phyloP scores from a whole-genome alignment of 2,329 filamentous ascomycete species.

The Colletotrichum plurivorum region DNA sequence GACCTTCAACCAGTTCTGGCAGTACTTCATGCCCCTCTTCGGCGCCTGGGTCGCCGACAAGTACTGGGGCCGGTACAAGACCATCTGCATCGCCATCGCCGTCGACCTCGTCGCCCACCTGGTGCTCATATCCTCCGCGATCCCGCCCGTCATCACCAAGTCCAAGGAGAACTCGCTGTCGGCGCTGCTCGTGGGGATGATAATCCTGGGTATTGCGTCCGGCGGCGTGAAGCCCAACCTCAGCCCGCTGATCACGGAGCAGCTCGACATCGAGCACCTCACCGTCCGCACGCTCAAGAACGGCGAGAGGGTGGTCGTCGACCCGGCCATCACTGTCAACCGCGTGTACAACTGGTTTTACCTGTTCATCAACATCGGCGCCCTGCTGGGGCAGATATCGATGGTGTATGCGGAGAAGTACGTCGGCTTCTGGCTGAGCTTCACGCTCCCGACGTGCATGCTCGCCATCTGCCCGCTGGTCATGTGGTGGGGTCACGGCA shows the following conservation, averaged over 20 bases:
- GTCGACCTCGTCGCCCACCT: constrained; percentile 76
- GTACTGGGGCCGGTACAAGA: constrained; percentile 78
- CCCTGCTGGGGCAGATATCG: constrained; percentile 72
- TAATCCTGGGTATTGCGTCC: constrained; percentile 71
- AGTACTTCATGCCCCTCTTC: constrained; percentile 71
- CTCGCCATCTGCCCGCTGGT: constrained; percentile 75
- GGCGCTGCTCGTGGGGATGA: constrained; percentile 73
- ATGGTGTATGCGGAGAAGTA: constrained; percentile 83
- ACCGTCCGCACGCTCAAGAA: constrained; percentile 65
- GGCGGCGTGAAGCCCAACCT: constrained; percentile 85
- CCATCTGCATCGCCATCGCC: constrained; percentile 73
- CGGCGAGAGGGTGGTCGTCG: constrained; percentile 76
- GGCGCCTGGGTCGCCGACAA: constrained; percentile 67
- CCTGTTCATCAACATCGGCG: constrained; percentile 79
- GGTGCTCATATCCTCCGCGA: constrained; percentile 76
- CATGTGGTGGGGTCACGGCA: constrained; percentile 69
- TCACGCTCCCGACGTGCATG: constrained; percentile 75
- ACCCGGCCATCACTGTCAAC: constrained; percentile 73
- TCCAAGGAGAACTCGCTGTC: constrained; percentile 67
- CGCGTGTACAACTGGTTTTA: constrained; percentile 81
- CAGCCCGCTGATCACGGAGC: constrained; percentile 76
- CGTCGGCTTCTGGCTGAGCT: constrained; percentile 82
- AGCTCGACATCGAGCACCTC: constrained; percentile 70
- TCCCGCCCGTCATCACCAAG: constrained; percentile 72
- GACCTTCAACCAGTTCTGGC: constrained; percentile 71